Base-by-base conservation (phyloP, 345 rosid genomes). In the Trapa incisa region DNA sequence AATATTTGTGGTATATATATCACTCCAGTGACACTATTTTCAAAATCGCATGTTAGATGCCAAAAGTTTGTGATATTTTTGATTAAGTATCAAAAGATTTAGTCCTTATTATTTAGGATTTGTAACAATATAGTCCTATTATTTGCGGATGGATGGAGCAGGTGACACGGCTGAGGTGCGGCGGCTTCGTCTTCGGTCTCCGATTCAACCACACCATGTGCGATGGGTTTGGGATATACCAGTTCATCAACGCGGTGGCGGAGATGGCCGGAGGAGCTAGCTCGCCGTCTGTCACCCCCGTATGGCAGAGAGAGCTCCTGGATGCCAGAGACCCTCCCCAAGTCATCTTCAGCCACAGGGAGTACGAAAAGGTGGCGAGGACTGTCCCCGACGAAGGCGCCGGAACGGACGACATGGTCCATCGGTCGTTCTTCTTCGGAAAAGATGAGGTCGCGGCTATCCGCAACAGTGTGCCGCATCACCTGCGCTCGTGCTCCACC, bases 401-500 rank as follows among this genome's bases (percentile, higher is more conserved):
- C 4, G 17, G 71, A 17, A 41, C 2, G 6, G 67, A 72, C 5
- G 71, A 68, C 65, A 73, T 82, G 75, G 74, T 65, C 17, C 78
- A 66, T 29, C 83, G 81, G n/a, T 84, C 86, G 9, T 86, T 86
- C 80, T 84, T 84, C 69, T 79, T 86, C 33, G 84, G 85, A 0
- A 32, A 74, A 0, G 37, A 47, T 0, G 82, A 86, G 47, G 13
- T 86, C 11, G 42, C 82, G 1, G 77, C 79, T 7, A 66, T 86
- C 45, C 74, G 85, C 8, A 63, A 52, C 9, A 71, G 66, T 29
- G 58, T 86, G n/a, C 91, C 86, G 0, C 45, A 48, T 1, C 70
- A 74, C 64, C 85, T 80, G 58, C 68, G 41, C 1, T 53, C 47
- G 7, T 73, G 80, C 68, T 72, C 91, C 6, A 68, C 71, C 15